Evolutionary conservation across 2,329 filamentous ascomycete species (phyloP).

Genomic region (Gliomastix tumulicola): DNA sequence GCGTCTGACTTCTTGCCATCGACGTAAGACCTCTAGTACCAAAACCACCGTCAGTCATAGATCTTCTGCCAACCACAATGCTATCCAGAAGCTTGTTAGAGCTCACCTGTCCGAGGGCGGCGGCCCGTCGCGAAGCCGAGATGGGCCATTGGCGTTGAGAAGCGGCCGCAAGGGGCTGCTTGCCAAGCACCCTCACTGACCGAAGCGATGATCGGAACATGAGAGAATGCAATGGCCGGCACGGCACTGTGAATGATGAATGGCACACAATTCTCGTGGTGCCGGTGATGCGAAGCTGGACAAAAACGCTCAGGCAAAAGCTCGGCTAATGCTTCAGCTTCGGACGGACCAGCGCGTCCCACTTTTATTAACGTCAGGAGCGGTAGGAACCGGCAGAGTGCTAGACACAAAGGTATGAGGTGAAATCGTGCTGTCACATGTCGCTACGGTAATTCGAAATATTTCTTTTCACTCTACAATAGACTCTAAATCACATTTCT

Average conservation of each 20-base stretch:
- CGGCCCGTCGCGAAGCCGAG: slow-evolving; percentile 23
- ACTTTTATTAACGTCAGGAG: no score
- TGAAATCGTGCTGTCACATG: no score
- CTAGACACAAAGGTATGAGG: background rate
- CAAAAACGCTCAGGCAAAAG: slow-evolving; percentile 38
- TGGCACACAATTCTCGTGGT: no score
- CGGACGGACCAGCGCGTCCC: no score
- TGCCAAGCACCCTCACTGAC: slow-evolving; percentile 53
- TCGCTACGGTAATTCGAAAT: no score
- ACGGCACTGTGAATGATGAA: no score
- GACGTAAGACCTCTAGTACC: slow-evolving; percentile 53
- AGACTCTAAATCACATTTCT: no score
- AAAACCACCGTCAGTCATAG: no score
- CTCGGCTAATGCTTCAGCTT: slow-evolving; percentile 29
- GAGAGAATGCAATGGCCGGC: slow-evolving; percentile 42
- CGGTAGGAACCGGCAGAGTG: background rate
- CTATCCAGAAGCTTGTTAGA: no score
- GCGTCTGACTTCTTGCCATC: slow-evolving; percentile 45
- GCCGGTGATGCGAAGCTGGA: slow-evolving; percentile 17
- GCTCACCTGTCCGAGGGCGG: slow-evolving; percentile 20
- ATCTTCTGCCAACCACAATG: no score
- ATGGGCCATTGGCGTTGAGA: slow-evolving; percentile 53
- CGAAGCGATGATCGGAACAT: slow-evolving; percentile 66
- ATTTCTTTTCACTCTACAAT: no score
- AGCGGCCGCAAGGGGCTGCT: slow-evolving; percentile 44